Evolutionary conservation across 345 rosid species (phyloP), one percentile per base, ranked within the genome.

Genomic region (Firmiana major): DNA sequence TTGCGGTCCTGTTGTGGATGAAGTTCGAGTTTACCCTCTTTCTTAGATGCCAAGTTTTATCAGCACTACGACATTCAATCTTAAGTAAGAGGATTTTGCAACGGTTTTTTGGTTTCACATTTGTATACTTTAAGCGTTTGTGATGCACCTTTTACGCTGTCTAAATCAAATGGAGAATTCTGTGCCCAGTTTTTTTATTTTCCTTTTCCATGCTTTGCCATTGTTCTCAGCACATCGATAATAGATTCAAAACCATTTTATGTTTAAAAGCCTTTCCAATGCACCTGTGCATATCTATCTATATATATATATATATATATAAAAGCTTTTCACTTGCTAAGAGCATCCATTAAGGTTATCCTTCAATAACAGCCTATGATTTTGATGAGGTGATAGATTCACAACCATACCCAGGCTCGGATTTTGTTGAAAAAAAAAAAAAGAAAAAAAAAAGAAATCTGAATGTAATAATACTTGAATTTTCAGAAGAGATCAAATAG

Each of bases 1-100:
- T 0, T 96, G 99, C 28, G 99, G 99, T 0, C 98, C 99, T 28
- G 76, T 93, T 26, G 82, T 96, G 0, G 99, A 96, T 80, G 80
- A 93, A 81, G 89, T 96, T 80, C 79, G 74, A 63, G 98, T 92
- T 63, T 36, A 70, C 36, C 85, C 82, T 9, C 45, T 82, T 19
- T 76, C 82, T 79, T 83, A 83, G 84, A 68, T 64, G 55, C n/a
- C 64, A 19, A 75, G 22, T 57, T 66, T 60, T 57, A 54, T 45
- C 40, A 45, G 31, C 13, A 31, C 16, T 7, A 49, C 11, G 49
- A 58, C 48, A 34, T 6, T 31, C 43, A 48, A 3, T 31, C 24
- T 21, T 28, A 46, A 62, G 28, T 40, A 11, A 26, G 3, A 65
- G 71, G 78, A 75, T 75, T 67, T 59, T 45, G 54, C 69, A 57